These are phyloP conservation scores for Fusarium graminum DNA, from an alignment of 2,329 filamentous ascomycete species.

Conservation along the genomic window DNA sequence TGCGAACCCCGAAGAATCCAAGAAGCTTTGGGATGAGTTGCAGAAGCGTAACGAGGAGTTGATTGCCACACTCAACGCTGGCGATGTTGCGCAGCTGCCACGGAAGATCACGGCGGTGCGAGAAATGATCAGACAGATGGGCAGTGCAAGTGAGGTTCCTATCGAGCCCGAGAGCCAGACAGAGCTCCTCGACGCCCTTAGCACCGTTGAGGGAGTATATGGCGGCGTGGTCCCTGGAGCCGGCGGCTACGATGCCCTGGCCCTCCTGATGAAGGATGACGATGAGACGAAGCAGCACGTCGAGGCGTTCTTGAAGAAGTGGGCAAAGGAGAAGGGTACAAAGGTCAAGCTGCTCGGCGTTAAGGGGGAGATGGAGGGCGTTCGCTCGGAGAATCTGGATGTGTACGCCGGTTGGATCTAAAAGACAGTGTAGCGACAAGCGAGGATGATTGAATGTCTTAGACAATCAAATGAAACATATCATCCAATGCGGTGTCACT, in stretches of 20 bases:
- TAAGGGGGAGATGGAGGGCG: slow-evolving; percentile 79
- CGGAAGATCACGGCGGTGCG: slow-evolving; percentile 65
- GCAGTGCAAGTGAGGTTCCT: slow-evolving; percentile 78
- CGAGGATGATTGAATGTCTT: slow-evolving; percentile 32
- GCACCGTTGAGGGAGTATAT: slow-evolving; percentile 80
- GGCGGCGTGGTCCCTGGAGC: slow-evolving; percentile 95
- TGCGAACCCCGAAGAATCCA: slow-evolving; percentile 72
- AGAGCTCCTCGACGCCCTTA: slow-evolving; percentile 81
- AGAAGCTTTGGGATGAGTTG: slow-evolving; percentile 78
- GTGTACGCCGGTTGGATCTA: slow-evolving; percentile 62
- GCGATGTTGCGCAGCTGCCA: slow-evolving; percentile 58
- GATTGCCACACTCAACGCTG: slow-evolving; percentile 71
- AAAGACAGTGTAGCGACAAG: slow-evolving; percentile 13
- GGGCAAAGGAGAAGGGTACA: slow-evolving; percentile 70
- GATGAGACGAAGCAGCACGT: slow-evolving; percentile 72
- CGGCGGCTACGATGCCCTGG: slow-evolving; percentile 92
- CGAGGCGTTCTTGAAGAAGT: slow-evolving; percentile 72
- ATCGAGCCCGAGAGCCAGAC: slow-evolving; percentile 93
- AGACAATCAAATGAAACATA: slow-evolving; percentile 33
- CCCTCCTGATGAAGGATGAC: slow-evolving; percentile 81
- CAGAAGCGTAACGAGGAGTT: slow-evolving; percentile 81
- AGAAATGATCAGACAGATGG: slow-evolving; percentile 81
- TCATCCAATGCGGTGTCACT: slow-evolving; percentile 6
- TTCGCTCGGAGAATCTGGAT: slow-evolving; percentile 60
- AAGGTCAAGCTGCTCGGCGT: slow-evolving; percentile 78